phyloP scores from a whole-genome alignment of 805 yeast genomes.

The Spathaspora gorwiae region DNA sequence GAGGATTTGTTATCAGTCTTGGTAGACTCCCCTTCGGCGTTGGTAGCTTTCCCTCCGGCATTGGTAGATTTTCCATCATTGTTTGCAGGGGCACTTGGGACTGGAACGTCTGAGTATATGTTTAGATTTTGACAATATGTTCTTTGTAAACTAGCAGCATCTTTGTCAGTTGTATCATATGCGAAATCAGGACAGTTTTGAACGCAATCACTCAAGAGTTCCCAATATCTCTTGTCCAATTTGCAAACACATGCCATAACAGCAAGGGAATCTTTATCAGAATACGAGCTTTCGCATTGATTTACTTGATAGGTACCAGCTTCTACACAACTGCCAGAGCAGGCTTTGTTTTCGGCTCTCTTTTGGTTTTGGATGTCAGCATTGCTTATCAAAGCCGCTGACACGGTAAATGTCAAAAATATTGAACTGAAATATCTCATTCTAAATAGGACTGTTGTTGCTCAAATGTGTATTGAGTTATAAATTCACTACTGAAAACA shows the following conservation, averaged over 20 bases:
- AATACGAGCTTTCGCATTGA: background rate
- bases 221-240: background rate
- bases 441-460: too few relatives aligned
- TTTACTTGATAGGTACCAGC: background rate
- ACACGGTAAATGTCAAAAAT: too few relatives aligned
- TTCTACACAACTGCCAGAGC: conserved; percentile 1
- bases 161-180: background rate
- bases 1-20: background rate
- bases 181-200: background rate
- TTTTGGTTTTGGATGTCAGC: background rate
- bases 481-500: too few relatives aligned
- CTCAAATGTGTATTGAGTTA: too few relatives aligned
- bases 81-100: background rate
- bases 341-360: background rate
- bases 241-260: conserved; percentile 1
- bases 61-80: background rate
- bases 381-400: too few relatives aligned
- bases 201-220: background rate
- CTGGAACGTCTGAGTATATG: background rate
- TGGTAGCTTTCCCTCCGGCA: background rate
- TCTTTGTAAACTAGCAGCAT: background rate
- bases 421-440: too few relatives aligned
- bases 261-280: background rate
- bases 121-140: conserved; percentile 1
- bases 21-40: background rate